A percentile compares a stretch with the other conserved stretches of the same genome.
Evolutionary conservation across 768 basidiomycete species (phyloP).

Genomic region (Amyloporia xantha): DNA sequence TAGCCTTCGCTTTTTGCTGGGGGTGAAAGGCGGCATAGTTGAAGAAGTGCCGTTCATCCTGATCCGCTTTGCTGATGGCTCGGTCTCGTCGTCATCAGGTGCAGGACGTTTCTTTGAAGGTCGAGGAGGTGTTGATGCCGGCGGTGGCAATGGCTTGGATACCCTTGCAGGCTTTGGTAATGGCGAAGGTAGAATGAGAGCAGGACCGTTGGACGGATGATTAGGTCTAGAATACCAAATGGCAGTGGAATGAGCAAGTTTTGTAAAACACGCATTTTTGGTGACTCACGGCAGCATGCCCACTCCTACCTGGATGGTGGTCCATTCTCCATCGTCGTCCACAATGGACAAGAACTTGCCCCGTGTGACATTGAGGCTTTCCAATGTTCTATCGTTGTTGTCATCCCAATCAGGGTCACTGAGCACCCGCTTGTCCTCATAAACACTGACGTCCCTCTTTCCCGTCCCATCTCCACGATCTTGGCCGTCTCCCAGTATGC

Average conservation of each 20-base stretch:
- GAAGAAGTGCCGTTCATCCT: constrained; percentile 26
- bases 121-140: constrained; percentile 38
- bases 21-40: constrained; percentile 32
- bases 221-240: constrained; percentile 37
- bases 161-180: constrained; percentile 50
- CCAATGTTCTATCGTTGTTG: constrained; percentile 74
- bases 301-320: constrained; percentile 66
- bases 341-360: constrained; percentile 87
- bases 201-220: constrained; percentile 42
- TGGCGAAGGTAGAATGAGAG: constrained; percentile 60
- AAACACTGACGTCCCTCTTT: constrained; percentile 66
- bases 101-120: constrained; percentile 49
- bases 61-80: constrained; percentile 49
- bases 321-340: constrained; percentile 79
- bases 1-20: constrained; percentile 56
- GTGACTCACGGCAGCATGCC: constrained; percentile 70
- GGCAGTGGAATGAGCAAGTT: background rate
- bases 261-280: background rate
- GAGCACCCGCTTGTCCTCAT: constrained; percentile 80
- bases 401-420: constrained; percentile 95
- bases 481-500: constrained; percentile 51
- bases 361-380: constrained; percentile 68
- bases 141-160: constrained; percentile 27
- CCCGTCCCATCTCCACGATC: constrained; percentile 29
- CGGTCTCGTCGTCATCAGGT: constrained; percentile 37